Evolutionary conservation across 345 rosid species (phyloP).

Genomic region (Populus davidiana): DNA sequence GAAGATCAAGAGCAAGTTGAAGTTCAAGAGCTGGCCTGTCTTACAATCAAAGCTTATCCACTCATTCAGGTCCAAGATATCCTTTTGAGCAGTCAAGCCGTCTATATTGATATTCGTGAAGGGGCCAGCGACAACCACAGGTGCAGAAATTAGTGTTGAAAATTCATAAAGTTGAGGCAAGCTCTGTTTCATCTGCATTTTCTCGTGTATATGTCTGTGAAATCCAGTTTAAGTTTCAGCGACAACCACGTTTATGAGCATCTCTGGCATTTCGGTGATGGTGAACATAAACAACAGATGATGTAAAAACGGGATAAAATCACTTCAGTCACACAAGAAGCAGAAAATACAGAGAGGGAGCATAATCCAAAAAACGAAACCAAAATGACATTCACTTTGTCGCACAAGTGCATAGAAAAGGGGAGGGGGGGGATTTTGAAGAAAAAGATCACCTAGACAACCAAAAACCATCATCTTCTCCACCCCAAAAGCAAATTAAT

Average conservation of each 20-base stretch:
- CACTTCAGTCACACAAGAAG: not conserved
- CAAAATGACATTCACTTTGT: not conserved
- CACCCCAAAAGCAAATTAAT: too few species aligned
- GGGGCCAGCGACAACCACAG: not conserved
- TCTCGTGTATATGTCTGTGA: too few species aligned
- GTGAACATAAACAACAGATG: not conserved
- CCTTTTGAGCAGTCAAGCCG: not conserved
- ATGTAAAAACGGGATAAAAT: not conserved
- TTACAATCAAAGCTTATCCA: not conserved
- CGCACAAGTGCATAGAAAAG: not conserved
- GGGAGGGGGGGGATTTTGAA: too few species aligned
- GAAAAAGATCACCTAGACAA: too few species aligned
- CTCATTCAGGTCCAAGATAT: not conserved
- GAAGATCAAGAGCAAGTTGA: not conserved
- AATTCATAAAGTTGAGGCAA: not conserved
- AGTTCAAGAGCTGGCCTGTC: not conserved
- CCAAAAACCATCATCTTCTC: too few species aligned
- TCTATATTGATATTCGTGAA: not conserved
- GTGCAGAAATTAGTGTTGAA: not conserved
- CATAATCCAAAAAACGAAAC: not conserved
- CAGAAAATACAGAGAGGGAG: not conserved
- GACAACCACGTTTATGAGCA: not conserved
- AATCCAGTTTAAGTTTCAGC: not conserved
- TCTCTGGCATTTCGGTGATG: not conserved
- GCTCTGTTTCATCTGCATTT: not conserved